Base-by-base conservation (phyloP, 2,329 filamentous ascomycete genomes). In the Penicillium fuscoglaucum region DNA sequence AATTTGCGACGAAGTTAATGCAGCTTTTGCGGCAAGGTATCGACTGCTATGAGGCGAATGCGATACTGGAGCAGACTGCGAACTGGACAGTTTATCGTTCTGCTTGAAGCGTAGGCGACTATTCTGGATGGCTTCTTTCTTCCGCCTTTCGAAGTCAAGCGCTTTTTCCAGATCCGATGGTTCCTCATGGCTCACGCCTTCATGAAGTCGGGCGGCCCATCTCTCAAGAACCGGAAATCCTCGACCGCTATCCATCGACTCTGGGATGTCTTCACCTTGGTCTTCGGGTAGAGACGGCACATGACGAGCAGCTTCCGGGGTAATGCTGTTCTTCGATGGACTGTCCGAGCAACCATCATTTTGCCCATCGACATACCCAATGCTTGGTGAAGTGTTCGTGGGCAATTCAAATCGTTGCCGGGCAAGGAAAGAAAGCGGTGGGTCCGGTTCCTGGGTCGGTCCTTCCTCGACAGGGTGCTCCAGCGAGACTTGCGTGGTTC, bases 181-280 rank as follows among this genome's bases (percentile, higher is more conserved):
- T 26, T 21, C 49, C 5, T 59, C 52, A 4, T 46, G 15, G 8
- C 44, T 47, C 26, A 57, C 46, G 8, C 31, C 60, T 28, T 61
- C 41, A 5, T 61, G 61, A 28, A 67, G 57, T 50, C 44, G 66
- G 12, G 65, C 63, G 4, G 65, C 65, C 65, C 65, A 67, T 46
- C 62, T 61, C 19, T 66, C 65, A 8, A 63, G 61, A 19, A 66
- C 66, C 15, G 59, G 67, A 44, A 61, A 68, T 31, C 62, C 66
- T 53, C 59, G 57, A 5, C 65, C 63, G 33, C 60, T 67, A 15
- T 67, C 54, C 50, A 67, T 64, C 8, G 62, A 57, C 1, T 44
- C 43, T 43, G 52, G 13, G 43, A 49, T 40, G 9, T 33, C 8
- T 12, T 41, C 43, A 24, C 10, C 15, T 8, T 50, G 33, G 15